Evolutionary conservation across 2,329 filamentous ascomycete species (phyloP).

Genomic region (Ceratocystis harringtonii): DNA sequence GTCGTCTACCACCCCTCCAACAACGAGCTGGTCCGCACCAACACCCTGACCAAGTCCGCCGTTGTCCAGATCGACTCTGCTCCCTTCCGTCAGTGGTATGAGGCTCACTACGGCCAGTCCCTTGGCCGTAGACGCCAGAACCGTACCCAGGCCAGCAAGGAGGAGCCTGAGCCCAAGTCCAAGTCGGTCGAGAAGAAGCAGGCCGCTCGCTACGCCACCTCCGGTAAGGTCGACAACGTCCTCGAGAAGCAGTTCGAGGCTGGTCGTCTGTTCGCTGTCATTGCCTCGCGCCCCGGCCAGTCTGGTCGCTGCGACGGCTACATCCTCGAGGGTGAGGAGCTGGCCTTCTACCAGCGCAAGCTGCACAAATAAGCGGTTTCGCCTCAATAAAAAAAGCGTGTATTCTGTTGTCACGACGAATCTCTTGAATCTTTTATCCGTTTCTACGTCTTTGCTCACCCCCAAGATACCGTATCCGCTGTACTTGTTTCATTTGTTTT

Average conservation of each 20-base stretch:
- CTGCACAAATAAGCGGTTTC: slow-evolving; percentile 74
- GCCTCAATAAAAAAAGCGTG: slow-evolving; percentile 18
- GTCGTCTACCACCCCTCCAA: slow-evolving; percentile 99
- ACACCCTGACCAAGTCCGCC: slow-evolving; percentile 98
- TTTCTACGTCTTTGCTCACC: no score
- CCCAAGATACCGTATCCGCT: background rate
- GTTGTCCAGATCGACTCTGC: slow-evolving; percentile 98
- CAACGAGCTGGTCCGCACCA: slow-evolving; percentile 99
- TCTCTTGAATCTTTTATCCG: background rate
- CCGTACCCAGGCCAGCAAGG: slow-evolving; percentile 47
- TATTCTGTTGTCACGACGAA: slow-evolving; percentile 12
- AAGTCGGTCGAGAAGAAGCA: slow-evolving; percentile 96
- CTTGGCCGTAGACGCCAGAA: slow-evolving; percentile 78
- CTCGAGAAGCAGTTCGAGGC: slow-evolving; percentile 99
- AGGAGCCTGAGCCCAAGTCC: slow-evolving; percentile 74
- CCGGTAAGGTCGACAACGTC: slow-evolving; percentile 82
- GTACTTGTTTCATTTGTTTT: background rate
- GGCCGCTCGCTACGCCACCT: slow-evolving; percentile 62
- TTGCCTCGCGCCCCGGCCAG: slow-evolving; percentile 89
- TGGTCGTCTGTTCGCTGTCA: slow-evolving; percentile 86
- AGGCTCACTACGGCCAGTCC: slow-evolving; percentile 92
- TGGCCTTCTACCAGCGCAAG: slow-evolving; percentile 99
- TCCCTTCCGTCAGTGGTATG: slow-evolving; percentile 99
- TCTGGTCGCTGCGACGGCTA: slow-evolving; percentile 94
- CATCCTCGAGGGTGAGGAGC: slow-evolving; percentile 97